Evolutionary conservation across 306 rosid genomes (phyloP).

Genomic region (Malus fusca): DNA sequence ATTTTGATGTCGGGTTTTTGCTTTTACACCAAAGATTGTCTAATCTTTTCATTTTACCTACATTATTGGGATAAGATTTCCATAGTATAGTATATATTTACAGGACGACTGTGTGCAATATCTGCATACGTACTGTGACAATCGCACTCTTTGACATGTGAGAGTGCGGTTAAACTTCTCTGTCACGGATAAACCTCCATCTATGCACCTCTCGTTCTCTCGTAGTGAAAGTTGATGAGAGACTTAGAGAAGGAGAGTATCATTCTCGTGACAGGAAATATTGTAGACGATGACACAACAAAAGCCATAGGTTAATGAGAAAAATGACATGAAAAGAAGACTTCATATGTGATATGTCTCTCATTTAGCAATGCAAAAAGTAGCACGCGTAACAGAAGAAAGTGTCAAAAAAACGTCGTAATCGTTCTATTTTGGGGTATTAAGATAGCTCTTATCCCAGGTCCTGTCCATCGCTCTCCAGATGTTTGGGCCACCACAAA

Average conservation of each 20-base stretch:
- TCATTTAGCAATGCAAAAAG: slow-evolving; percentile 17
- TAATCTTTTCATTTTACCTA: background rate
- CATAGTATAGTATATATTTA: too few relatives aligned
- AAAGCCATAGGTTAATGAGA: background rate
- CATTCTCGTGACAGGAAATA: too few relatives aligned
- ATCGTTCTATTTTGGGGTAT: background rate
- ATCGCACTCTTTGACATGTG: too few relatives aligned
- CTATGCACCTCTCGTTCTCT: too few relatives aligned
- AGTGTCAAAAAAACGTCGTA: background rate
- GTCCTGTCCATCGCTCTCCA: slow-evolving; percentile 16
- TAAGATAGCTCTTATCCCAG: background rate
- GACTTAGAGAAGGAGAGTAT: too few relatives aligned
- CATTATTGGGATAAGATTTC: too few relatives aligned
- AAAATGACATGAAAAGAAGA: slow-evolving; percentile 16
- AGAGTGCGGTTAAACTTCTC: too few relatives aligned
- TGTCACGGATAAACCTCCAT: too few relatives aligned
- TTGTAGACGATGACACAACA: too few relatives aligned
- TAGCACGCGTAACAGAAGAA: slow-evolving; percentile 23
- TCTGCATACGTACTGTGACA: too few relatives aligned
- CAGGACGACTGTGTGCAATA: background rate
- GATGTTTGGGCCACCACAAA: slow-evolving; percentile 19
- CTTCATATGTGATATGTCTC: slow-evolving; percentile 16
- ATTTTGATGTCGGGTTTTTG: background rate
- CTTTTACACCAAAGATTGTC: background rate
- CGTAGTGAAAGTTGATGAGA: too few relatives aligned